Base-by-base conservation (phyloP, 345 rosid species). In the Eucalyptus erythrocorys region DNA sequence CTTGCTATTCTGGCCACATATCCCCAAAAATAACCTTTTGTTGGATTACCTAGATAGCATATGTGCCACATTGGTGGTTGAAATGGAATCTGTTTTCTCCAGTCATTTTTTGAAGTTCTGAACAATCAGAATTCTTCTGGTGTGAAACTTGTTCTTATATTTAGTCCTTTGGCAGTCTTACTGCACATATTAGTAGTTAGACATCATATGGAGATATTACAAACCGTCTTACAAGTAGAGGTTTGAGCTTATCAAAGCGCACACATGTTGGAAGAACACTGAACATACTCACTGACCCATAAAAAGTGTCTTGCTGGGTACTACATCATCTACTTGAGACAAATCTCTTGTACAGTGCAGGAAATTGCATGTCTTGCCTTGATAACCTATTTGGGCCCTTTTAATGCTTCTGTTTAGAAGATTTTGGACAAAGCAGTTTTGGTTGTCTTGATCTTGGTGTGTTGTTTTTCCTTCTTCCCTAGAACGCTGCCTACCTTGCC, bases 401-500 rank as follows among this genome's bases (percentile, higher is more conserved):
- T 85, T 10, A 50, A 32, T 85, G 86, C 7, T 7, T 15, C 4
- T 86, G 45, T 86, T 42, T 16, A 87, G 66, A 37, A 48, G 47
- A 37, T 37, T 86, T 30, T 50, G 45, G 87, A 86, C 87, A 51
- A 51, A 32, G 87, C 40, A 85, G 86, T 86, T 87, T 45, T 57
- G 26, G 27, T 10, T 24, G 84, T 87, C 19, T 66, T 87, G 45
- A 66, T 71, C 27, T 32, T 87, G 88, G 40, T 59, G 48, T 21
- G 80, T 30, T 64, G 11, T 47, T 87, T 53, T n/a, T 45, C 49
- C 85, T 86, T 93, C 51, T 91, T 90, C 81, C 92, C 89, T 98
- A 98, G 99, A 88, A 95, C 89, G 98, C 96, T 57, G 91, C 93
- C 13, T 98, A 94, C 93, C 96, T 98, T 34, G 94, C 94, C 53